phyloP scores from a whole-genome alignment of 495 filamentous ascomycete species.

The Talaromyces thailandensis region DNA sequence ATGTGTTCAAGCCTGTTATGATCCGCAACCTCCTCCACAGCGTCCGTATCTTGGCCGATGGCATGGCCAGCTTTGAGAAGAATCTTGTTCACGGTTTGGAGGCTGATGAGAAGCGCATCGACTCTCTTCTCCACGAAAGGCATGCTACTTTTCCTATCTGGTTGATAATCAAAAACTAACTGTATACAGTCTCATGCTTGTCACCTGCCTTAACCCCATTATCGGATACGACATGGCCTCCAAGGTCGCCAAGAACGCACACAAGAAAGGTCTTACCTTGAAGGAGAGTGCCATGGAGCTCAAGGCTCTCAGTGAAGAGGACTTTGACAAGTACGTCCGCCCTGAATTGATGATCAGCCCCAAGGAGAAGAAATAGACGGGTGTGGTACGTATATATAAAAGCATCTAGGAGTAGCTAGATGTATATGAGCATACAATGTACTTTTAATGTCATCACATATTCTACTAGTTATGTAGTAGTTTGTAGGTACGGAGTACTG shows the following conservation, averaged over 20 bases:
- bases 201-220: constrained; percentile 96
- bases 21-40: constrained; percentile 94
- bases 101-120: constrained; percentile 88
- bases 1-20: constrained; percentile 96
- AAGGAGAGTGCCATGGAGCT: constrained; percentile 94
- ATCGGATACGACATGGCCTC: constrained; percentile 98
- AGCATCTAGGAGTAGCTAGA: not conserved
- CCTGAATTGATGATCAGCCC: constrained; percentile 98
- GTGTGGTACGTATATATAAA: not conserved
- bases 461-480: no score
- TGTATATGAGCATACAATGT: constrained; percentile 1
- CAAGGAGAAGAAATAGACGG: constrained; percentile 44
- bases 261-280: constrained; percentile 92
- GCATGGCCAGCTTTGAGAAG: constrained; percentile 89
- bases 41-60: constrained; percentile 74
- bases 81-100: constrained; percentile 82
- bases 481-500: no score
- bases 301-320: constrained; percentile 77
- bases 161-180: constrained; percentile 11
- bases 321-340: constrained; percentile 83
- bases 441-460: not conserved
- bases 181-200: constrained; percentile 78
- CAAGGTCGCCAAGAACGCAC: constrained; percentile 98
- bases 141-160: constrained; percentile 20
- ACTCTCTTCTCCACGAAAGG: constrained; percentile 79